phyloP scores from a whole-genome alignment of 2,329 filamentous ascomycete species.

The Hypoxylon sp. region DNA sequence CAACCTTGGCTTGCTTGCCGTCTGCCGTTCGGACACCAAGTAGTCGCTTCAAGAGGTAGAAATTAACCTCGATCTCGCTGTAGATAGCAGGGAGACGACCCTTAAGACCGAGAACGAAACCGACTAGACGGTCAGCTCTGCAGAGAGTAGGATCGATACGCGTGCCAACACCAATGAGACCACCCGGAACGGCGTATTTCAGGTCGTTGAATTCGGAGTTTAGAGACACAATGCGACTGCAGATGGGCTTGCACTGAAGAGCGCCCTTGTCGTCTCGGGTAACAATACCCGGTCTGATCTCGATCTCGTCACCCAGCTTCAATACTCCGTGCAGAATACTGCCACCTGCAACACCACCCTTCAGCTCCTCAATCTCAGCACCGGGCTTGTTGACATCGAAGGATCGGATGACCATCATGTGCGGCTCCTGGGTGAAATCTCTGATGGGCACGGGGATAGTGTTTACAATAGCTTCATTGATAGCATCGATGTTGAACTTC shows the following conservation, averaged over 20 bases:
- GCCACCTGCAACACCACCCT: conserved; percentile 98
- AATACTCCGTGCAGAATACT: conserved; percentile 96
- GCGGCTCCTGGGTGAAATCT: conserved; percentile 91
- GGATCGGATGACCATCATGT: conserved; percentile 99
- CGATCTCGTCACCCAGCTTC: conserved; percentile 97
- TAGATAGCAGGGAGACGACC: conserved; percentile 96
- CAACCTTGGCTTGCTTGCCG: conserved; percentile 99
- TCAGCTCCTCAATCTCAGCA: conserved; percentile 97
- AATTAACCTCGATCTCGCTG: conserved; percentile 98
- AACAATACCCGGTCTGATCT: conserved; percentile 98
- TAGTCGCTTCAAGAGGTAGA: conserved; percentile 94
- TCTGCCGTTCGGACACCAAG: conserved; percentile 98
- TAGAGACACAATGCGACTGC: conserved; percentile 92
- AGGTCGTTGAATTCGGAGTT: conserved; percentile 99
- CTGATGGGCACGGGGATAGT: conserved; percentile 92
- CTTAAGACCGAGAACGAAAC: conserved; percentile 95
- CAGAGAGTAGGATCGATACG: conserved; percentile 97
- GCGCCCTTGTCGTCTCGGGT: conserved; percentile 93
- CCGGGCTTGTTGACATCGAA: conserved; percentile 99
- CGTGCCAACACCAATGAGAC: conserved; percentile 97
- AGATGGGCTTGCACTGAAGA: conserved; percentile 97
- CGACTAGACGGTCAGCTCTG: conserved; percentile 98
- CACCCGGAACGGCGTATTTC: conserved; percentile 97
- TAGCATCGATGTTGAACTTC: conserved; percentile 99
- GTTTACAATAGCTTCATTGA: conserved; percentile 95